Percentiles rank a stretch among this genome's conserved stretches.
These are phyloP conservation scores for Fusarium guadeloupense DNA, from an alignment of 2,329 filamentous ascomycete species.

Conservation along the genomic window DNA sequence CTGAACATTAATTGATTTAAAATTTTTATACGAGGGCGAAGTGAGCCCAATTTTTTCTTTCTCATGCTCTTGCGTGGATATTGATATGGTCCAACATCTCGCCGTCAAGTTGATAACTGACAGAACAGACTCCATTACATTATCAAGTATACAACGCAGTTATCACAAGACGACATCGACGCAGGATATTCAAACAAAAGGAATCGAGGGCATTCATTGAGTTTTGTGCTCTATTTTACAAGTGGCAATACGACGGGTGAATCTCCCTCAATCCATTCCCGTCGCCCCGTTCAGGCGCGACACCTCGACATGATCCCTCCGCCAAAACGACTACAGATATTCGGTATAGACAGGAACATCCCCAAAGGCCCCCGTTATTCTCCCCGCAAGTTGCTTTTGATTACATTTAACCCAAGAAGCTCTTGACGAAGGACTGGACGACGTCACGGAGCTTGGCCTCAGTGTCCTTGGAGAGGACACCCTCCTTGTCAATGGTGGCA, in stretches of 20 bases:
- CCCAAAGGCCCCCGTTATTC: slow-evolving; percentile 47
- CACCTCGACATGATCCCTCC: slow-evolving; percentile 55
- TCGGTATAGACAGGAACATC: slow-evolving; percentile 60
- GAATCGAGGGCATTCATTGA: slow-evolving; percentile 70
- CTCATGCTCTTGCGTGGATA: too few relatives aligned
- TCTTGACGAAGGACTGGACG: slow-evolving; percentile 87
- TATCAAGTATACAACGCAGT: too few relatives aligned
- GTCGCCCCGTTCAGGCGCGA: slow-evolving; percentile 59
- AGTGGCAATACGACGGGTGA: slow-evolving; percentile 62
- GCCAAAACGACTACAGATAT: slow-evolving; percentile 56
- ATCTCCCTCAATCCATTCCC: slow-evolving; percentile 55
- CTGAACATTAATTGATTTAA: too few relatives aligned
- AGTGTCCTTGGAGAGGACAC: slow-evolving; percentile 92
- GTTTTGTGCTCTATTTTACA: slow-evolving; percentile 72
- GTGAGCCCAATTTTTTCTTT: too few relatives aligned
- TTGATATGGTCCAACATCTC: too few relatives aligned
- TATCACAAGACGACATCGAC: too few relatives aligned
- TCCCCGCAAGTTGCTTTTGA: slow-evolving; percentile 43
- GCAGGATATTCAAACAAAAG: slow-evolving; percentile 55
- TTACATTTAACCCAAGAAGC: slow-evolving; percentile 72
- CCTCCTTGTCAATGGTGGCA: slow-evolving; percentile 92
- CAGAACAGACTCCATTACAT: too few relatives aligned
- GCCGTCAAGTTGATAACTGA: too few relatives aligned
- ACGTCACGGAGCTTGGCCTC: slow-evolving; percentile 84
- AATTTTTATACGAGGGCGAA: too few relatives aligned